Evolutionary conservation across 2,329 filamentous ascomycete species (phyloP).

Genomic region (Bimuria novae-zelandiae): DNA sequence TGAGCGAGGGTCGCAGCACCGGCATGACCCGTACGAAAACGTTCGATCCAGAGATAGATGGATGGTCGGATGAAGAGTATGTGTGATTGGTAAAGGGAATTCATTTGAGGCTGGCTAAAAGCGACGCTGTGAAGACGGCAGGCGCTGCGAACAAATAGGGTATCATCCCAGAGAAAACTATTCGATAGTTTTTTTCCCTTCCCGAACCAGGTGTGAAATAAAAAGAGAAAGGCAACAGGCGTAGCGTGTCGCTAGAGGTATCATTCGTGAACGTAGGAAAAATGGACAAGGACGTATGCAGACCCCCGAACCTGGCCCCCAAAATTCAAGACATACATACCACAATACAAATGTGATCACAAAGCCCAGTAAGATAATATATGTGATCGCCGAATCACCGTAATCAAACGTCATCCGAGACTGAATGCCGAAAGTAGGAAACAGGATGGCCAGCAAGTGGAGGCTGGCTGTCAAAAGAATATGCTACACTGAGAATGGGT

Average conservation of each 20-base stretch:
- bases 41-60: background rate
- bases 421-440: background rate
- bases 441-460: background rate
- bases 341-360: conserved; percentile 3
- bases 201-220: background rate
- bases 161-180: conserved; percentile 10
- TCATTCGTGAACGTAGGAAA: conserved; percentile 13
- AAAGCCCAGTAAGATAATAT: background rate
- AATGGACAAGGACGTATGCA: background rate
- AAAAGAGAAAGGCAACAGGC: background rate
- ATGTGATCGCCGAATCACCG: conserved; percentile 6
- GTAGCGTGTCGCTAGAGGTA: conserved; percentile 11
- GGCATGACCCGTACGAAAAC: background rate
- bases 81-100: background rate
- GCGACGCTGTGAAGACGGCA: background rate
- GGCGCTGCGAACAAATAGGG: background rate
- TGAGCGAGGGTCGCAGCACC: background rate
- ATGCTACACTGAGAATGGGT: conserved; percentile 14
- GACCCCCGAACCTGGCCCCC: conserved; percentile 5
- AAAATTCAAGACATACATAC: background rate
- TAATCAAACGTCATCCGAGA: conserved; percentile 4
- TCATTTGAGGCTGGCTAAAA: background rate
- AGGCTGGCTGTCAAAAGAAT: conserved; percentile 4
- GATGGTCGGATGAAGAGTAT: background rate
- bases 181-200: conserved; percentile 1